A percentile compares a stretch with the other conserved stretches of the same genome.
These are phyloP conservation scores for Lichtheimia hyalospora DNA, from an alignment of 371 early-diverging fungal species.

Conservation along the genomic window DNA sequence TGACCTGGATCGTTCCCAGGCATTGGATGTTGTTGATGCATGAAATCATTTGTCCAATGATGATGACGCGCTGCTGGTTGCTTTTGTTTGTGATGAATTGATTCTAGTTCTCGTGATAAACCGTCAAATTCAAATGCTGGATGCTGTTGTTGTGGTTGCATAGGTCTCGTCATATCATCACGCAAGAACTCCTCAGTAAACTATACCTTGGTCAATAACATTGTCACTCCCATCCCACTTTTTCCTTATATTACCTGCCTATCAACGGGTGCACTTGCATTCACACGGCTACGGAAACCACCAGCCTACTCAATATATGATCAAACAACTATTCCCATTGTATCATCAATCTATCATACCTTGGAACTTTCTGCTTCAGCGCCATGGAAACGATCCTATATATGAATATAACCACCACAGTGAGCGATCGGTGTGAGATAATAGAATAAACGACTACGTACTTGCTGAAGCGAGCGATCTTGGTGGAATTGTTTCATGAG, in stretches of 20 bases:
- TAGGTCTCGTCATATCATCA: conserved; percentile 33
- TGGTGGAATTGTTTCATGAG: conserved; percentile 67
- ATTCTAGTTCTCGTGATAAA: conserved; percentile 57
- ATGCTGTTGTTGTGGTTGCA: conserved; percentile 21
- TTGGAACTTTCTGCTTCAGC: conserved; percentile 57
- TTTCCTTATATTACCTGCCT: conserved; percentile 17
- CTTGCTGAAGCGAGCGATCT: conserved; percentile 79
- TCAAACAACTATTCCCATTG: too few species aligned
- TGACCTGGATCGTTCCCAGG: conserved; percentile 27
- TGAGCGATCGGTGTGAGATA: too few species aligned
- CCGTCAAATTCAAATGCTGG: conserved; percentile 56
- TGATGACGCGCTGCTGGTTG: conserved; percentile 1
- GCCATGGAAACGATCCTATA: conserved; percentile 63
- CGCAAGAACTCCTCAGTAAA: conserved; percentile 45
- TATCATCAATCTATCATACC: conserved; percentile 28
- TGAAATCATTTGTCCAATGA: conserved; percentile 75
- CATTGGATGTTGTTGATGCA: conserved; percentile 45
- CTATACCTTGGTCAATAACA: conserved; percentile 9
- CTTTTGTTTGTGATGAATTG: conserved; percentile 22
- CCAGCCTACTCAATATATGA: not conserved
- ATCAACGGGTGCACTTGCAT: conserved; percentile 8
- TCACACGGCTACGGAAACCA: conserved; percentile 30
- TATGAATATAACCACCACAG: not conserved
- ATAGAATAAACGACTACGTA: conserved; percentile 20
- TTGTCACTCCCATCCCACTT: not conserved